Base-by-base conservation (phyloP, 495 filamentous ascomycete species). In the Bacidia gigantensis region DNA sequence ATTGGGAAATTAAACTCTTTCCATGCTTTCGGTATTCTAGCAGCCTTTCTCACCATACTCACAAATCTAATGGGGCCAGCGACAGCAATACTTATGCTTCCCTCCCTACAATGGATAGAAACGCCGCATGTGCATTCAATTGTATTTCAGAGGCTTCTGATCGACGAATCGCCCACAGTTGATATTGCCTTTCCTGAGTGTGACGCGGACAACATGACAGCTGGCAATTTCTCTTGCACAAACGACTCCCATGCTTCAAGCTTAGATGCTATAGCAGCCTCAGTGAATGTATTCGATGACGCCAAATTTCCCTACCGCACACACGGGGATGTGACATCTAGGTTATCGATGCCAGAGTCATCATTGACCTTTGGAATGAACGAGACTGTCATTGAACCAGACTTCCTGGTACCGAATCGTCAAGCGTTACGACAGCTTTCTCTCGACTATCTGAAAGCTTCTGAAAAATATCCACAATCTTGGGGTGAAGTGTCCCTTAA, bases 31-130 rank as follows among this genome's bases (percentile, higher is more conserved):
- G 53, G 53, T 20, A 17, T 51, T 11, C 50, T 62, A 18, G 53
- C 58, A 1, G 46, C 56, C n/a, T 51, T 59, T 18, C 50, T 61
- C 0, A 58, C 52, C 17, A 56, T 61, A 9, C 47, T 60, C 3
- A 53, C 53, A 24, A 62, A 61, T 43, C 50, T 62, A 12, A 62
- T 62, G 60, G 60, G 60, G 1, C 58, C 60, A 14, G 53, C 56
- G 11, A 59, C 57, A 9, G 60, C 60, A 12, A 56, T 60, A 0
- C 39, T 62, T n/a, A 49, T 61, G 3, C 38, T 62, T n/a, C 60
- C 58, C 0, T 57, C 52, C 11, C 41, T 62, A 7, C 52, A 58
- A 24, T 61, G 48, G 45, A 26, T 58, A 2, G 17, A 51, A 39
- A 56, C 56, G 14, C 12, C 49, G 5, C 43, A 54, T 35, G 18